A percentile compares a stretch with the other conserved stretches of the same genome.
These are phyloP conservation scores for Anisodus tanguticus DNA, from an alignment of 257 asterid species.

Conservation along the genomic window DNA sequence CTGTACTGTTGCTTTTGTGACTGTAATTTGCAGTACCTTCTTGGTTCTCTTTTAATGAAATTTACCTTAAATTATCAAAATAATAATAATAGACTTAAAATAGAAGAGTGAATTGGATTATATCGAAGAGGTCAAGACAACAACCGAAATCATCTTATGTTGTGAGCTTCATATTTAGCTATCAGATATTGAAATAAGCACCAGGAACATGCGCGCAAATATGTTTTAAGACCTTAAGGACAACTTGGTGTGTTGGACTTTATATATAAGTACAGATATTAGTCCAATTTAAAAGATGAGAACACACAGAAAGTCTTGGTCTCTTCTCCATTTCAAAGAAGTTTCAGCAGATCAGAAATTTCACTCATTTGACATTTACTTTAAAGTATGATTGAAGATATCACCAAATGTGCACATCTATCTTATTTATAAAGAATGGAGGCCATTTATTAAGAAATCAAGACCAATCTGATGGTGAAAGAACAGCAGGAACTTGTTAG, in stretches of 20 bases:
- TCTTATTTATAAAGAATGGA: background rate
- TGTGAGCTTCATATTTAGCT: background rate
- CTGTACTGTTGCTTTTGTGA: background rate
- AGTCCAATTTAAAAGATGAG: background rate
- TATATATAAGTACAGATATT: background rate
- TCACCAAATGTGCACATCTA: background rate
- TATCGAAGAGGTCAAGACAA: background rate
- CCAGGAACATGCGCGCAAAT: background rate
- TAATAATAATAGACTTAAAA: background rate
- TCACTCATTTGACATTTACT: background rate
- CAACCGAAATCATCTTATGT: background rate
- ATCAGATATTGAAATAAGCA: background rate
- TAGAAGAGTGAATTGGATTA: background rate
- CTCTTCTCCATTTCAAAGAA: constrained; percentile 3
- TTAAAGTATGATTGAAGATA: background rate
- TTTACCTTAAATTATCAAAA: background rate
- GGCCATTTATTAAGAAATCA: background rate
- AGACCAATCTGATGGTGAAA: background rate
- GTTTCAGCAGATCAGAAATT: constrained; percentile 21
- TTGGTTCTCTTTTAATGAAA: background rate
- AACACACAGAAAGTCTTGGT: background rate
- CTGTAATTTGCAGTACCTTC: background rate
- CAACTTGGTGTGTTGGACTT: background rate
- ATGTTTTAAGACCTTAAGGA: background rate
- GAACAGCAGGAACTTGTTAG: background rate